Evolutionary conservation across 2,329 filamentous ascomycete genomes (phyloP), one percentile per base, ranked within the genome.

Genomic region (Spiromastix sp.): DNA sequence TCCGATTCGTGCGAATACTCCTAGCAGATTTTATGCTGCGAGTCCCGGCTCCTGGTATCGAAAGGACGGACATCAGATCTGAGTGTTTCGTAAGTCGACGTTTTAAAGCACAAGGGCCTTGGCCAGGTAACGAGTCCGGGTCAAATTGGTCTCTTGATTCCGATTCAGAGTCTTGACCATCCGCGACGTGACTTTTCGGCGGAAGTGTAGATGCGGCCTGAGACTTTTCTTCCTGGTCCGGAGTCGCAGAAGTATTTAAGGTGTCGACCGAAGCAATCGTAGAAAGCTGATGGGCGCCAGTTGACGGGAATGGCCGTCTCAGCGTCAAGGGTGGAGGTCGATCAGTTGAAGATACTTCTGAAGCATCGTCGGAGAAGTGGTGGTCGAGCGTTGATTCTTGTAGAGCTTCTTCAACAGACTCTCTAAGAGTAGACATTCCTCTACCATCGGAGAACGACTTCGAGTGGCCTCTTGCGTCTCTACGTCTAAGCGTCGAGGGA

Each of bases 41-140:
- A 40, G 71, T 73, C 39, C 79, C 71, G 62, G 15, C 33, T 24
- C 34, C 36, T 10, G 74, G 70, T 21, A 73, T 63, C 17, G 87
- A 96, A 6, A 98, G 67, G 2, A 94, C 85, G 1, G 91, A 96
- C 25, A 98, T 85, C 16, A 98, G 69, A 57, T 98, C 91, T 11
- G 86, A 86, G 59, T 96, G 87, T 40, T 84, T 93, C 3, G 87
- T 94, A 25, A 94, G 70, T 40, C 82, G 77, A 43, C 85, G 74
- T 56, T 81, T 85, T 21, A 85, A 63, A n/a, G n/a, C n/a, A n/a
- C n/a, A n/a, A n/a, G n/a, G n/a, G 17, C 57, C 58, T 13, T 49
- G 56, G 67, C 70, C 42, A 63, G 70, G 47, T 57, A 55, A 54
- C 44, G 56, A 60, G 54, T 60, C 41, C 26, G 58, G 49, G 43